Base-by-base conservation (phyloP, 305 asterid species). In the Salvia sclarea region DNA sequence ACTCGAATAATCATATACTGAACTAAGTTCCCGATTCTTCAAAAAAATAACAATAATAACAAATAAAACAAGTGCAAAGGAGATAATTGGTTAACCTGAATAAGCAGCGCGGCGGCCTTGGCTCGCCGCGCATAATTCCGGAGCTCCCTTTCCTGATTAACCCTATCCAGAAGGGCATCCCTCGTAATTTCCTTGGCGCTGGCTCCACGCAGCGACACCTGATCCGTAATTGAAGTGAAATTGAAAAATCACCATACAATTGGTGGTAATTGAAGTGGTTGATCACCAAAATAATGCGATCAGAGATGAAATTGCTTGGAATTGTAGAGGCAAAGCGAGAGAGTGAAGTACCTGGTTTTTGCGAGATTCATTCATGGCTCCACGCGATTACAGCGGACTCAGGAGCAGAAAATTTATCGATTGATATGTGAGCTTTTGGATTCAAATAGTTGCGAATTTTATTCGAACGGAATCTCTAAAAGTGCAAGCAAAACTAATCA, bases 141-240 rank as follows among this genome's bases (percentile, higher is more conserved):
- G 49, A 88, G 83, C 75, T 88, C 95, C 72, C 98, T 74, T 72
- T 93, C 91, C 57, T 84, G 96, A 75, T 84, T 84, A 64, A 90
- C 89, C 80, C 75, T 87, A 78, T 86, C 86, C 57, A 93, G 78
- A 50, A 93, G 92, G 43, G 84, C 97, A 61, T 88, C 95, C 69
- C 97, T 75, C 44, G 96, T 85, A 30, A 93, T 83, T 75, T 90
- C 98, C 86, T 83, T 88, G 47, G 87, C 91, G 78, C 98, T 93
- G n/a, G 97, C 90, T 71, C 98, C 98, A 33, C 98, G 94, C 66
- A 93, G 76, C 38, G 98, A 93, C 13, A 93, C 97, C 98, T 93
- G 80, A 75, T 79, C 70, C 48, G 10, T 17, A 61, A 58, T 33
- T 40, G 52, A 61, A 61, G 53, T 64, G 54, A 66, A 72, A 28